Evolutionary conservation across 192 early-diverging fungal genomes (phyloP).

Genomic region (Borealophlyctis nickersoniae): DNA sequence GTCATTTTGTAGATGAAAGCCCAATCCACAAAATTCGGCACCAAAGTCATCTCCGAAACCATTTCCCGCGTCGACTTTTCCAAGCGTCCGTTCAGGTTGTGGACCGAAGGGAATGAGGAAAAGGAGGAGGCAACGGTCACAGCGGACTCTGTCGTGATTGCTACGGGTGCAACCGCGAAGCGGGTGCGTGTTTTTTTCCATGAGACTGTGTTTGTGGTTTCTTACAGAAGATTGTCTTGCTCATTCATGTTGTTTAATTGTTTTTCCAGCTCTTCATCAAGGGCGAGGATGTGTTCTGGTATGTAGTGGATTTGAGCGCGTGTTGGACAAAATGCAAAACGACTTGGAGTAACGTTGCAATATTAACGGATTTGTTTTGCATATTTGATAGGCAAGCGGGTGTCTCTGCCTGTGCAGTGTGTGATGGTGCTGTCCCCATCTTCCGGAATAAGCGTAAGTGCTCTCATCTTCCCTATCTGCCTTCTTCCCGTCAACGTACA

Average conservation of each 20-base stretch:
- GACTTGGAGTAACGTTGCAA: too few species aligned
- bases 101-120: constrained; percentile 72
- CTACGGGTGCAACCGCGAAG: constrained; percentile 96
- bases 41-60: constrained; percentile 85
- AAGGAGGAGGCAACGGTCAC: constrained; percentile 67
- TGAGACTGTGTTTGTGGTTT: too few species aligned
- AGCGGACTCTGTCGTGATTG: constrained; percentile 79
- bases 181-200: constrained; percentile 37
- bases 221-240: constrained; percentile 3
- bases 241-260: constrained; percentile 2
- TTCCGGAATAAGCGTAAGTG: constrained; percentile 77
- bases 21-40: constrained; percentile 86
- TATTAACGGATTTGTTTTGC: too few species aligned
- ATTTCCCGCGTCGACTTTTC: constrained; percentile 82
- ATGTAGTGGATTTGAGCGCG: too few species aligned
- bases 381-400: too few species aligned
- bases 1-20: constrained; percentile 5
- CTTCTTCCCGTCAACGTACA: background rate
- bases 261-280: constrained; percentile 34
- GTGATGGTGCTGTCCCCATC: constrained; percentile 94
- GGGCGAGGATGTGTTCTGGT: constrained; percentile 92
- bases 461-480: background rate
- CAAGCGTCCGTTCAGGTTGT: constrained; percentile 79
- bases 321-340: too few species aligned
- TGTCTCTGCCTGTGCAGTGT: constrained; percentile 96